Evolutionary conservation across 495 filamentous ascomycete genomes (phyloP).

Genomic region (Talaromyces stipitatus): DNA sequence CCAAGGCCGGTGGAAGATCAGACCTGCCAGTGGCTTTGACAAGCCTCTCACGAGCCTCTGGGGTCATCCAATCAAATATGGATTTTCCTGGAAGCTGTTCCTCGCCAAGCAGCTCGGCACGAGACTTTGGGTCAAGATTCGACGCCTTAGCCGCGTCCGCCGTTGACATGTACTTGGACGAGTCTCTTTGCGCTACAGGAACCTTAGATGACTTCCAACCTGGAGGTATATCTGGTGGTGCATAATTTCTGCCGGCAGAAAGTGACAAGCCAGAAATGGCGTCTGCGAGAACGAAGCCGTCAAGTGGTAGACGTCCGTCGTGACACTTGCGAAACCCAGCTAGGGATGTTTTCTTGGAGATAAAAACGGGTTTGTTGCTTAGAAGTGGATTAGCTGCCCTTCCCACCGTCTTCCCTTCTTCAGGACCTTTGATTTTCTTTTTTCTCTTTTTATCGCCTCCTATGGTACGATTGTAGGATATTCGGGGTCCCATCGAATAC

Average conservation of each 20-base stretch:
- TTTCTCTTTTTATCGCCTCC: slow-evolving; percentile 84
- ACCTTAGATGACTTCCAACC: slow-evolving; percentile 68
- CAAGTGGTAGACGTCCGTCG: slow-evolving; percentile 78
- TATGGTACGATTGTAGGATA: slow-evolving; percentile 81
- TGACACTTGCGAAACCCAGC: slow-evolving; percentile 70
- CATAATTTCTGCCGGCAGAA: slow-evolving; percentile 54
- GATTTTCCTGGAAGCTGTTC: slow-evolving; percentile 81
- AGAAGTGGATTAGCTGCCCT: slow-evolving; percentile 56
- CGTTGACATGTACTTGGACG: slow-evolving; percentile 54
- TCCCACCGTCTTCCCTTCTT: slow-evolving; percentile 24
- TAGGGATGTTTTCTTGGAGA: slow-evolving; percentile 62
- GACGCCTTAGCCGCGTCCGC: slow-evolving; percentile 69
- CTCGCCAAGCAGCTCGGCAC: slow-evolving; percentile 80
- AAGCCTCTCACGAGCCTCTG: slow-evolving; percentile 70
- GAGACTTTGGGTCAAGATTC: slow-evolving; percentile 65
- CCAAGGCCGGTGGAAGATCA: slow-evolving; percentile 68
- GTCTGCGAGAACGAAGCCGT: slow-evolving; percentile 76
- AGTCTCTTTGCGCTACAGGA: slow-evolving; percentile 22
- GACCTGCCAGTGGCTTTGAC: slow-evolving; percentile 65
- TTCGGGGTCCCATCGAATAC: slow-evolving; percentile 83
- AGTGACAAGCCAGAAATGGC: slow-evolving; percentile 43
- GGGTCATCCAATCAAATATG: slow-evolving; percentile 87
- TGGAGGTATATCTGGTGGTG: slow-evolving; percentile 65
- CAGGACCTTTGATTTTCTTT: slow-evolving; percentile 42
- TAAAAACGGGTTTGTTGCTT: slow-evolving; percentile 63